Evolutionary conservation across 164 flowering plant genomes (phyloP), one percentile per base, ranked within the genome.

Genomic region (Liriodendron chinense): DNA sequence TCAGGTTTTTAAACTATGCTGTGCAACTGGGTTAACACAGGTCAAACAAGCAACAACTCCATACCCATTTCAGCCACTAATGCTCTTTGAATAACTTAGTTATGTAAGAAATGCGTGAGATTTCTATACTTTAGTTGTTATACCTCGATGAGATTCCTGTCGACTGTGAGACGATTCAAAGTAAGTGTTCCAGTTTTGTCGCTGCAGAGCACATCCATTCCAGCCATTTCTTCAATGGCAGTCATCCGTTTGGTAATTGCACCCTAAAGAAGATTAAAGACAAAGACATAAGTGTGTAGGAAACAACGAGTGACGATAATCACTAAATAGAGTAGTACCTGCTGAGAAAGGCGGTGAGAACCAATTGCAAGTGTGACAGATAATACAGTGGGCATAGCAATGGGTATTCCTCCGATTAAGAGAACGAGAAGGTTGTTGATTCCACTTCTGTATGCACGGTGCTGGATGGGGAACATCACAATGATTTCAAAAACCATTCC

Each of bases 141-240:
- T 85, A 91, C 97, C 94, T 92, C 93, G 67, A 92, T 75, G 66
- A 92, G 94, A 81, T 85, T 89, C 69, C 83, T 84, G 73, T 92
- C 97, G 76, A 92, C 94, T 28, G 94, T 87, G 64, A 92, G 91
- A 74, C 92, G 91, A 80, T 92, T 92, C 83, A 92, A 76, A 20
- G 97, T 92, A 56, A 92, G 94, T 68, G 97, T 92, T 82, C 94
- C 97, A 68, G 97, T 92, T 87, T 92, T 92, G 68, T 92, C 97
- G 79, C 94, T 88, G 86, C 97, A 92, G 28, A 92, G 91, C 49
- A 90, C 94, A 91, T 92, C 97, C 97, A 90, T 91, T 76, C 92
- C 96, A 57, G 93, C 96, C 96, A 91, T 91, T 88, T 91, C 96
- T 83, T 92, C 96, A 75, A 92, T 92, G 65, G 97, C 94, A 72